These are phyloP conservation scores for Cystobasidium slooffiae DNA, from an alignment of 1,284 basidiomycete species.

Conservation along the genomic window DNA sequence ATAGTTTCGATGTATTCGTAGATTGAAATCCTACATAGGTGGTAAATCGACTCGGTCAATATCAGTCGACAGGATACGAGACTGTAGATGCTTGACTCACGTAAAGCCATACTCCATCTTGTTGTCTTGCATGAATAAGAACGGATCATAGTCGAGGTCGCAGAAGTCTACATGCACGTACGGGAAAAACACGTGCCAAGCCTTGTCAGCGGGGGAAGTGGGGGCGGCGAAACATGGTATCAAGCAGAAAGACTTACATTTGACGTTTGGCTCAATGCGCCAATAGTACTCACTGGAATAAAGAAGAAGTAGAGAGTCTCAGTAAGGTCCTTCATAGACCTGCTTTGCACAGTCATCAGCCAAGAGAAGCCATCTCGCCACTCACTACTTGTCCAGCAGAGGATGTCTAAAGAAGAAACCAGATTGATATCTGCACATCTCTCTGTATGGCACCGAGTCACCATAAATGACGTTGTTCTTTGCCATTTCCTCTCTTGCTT, in stretches of 20 bases:
- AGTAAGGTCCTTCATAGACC: conserved; percentile 12
- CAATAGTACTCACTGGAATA: conserved; percentile 89
- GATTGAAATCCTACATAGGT: conserved; percentile 63
- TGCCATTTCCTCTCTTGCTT: conserved; percentile 70
- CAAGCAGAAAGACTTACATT: conserved; percentile 26
- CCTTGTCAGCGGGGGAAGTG: not conserved
- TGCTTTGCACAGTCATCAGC: not conserved
- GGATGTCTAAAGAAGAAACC: conserved; percentile 81
- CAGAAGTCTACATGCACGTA: conserved; percentile 43
- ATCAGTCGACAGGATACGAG: not conserved
- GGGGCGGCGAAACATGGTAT: not conserved
- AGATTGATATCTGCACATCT: conserved; percentile 94
- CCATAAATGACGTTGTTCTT: conserved; percentile 84
- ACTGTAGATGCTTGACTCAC: not conserved
- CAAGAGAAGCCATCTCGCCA: not conserved
- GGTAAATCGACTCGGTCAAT: not conserved
- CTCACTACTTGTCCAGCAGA: conserved; percentile 57
- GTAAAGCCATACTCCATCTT: conserved; percentile 46
- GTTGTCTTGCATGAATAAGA: conserved; percentile 49
- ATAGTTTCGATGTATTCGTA: conserved; percentile 79
- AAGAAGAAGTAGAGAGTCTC: conserved; percentile 57
- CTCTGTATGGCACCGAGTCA: conserved; percentile 72
- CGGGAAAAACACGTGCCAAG: conserved; percentile 4
- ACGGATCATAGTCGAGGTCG: conserved; percentile 52
- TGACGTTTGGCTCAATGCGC: conserved; percentile 67